Conservation (phyloP, 192 early-diverging fungal species). For the Chytriomyces confervae region DNA sequence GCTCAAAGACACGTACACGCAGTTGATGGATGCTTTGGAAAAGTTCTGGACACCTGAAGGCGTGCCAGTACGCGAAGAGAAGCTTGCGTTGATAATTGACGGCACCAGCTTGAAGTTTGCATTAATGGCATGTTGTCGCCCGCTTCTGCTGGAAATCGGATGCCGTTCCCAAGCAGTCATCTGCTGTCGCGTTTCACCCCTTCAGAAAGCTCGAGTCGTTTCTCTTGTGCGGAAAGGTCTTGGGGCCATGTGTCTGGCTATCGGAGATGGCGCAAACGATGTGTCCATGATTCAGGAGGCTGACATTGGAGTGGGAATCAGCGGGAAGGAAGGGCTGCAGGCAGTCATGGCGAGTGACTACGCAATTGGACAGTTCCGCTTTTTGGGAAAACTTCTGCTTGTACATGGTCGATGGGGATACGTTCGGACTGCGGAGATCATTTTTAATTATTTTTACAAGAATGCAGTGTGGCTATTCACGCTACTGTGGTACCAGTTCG, state of each 20-base stretch:
- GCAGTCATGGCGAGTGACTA: slow-evolving; percentile 96
- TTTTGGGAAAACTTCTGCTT: slow-evolving; percentile 81
- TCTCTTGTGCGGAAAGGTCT: slow-evolving; percentile 81
- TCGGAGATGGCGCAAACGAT: slow-evolving; percentile 70
- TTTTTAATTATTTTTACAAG: slow-evolving; percentile 96
- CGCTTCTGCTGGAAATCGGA: slow-evolving; percentile 59
- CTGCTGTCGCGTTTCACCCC: slow-evolving; percentile 89
- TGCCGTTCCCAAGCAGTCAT: slow-evolving; percentile 76
- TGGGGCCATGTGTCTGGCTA: slow-evolving; percentile 70
- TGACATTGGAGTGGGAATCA: slow-evolving; percentile 68
- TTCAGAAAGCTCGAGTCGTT: slow-evolving; percentile 97
- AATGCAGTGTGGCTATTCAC: slow-evolving; percentile 93
- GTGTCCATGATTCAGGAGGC: slow-evolving; percentile 71
- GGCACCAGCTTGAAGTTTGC: slow-evolving; percentile 67
- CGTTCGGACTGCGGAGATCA: slow-evolving; percentile 85
- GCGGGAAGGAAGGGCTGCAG: slow-evolving; percentile 74
- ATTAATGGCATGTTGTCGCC: slow-evolving; percentile 68
- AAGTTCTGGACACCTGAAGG: slow-evolving; percentile 62
- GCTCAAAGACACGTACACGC: slow-evolving; percentile 57
- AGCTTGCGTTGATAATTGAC: slow-evolving; percentile 61
- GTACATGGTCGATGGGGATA: slow-evolving; percentile 95
- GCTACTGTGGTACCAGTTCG: slow-evolving; percentile 94
- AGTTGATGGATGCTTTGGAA: slow-evolving; percentile 64
- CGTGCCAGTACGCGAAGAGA: slow-evolving; percentile 23
- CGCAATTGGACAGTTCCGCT: slow-evolving; percentile 89